Evolutionary conservation across 176 grass and related monocot genomes (phyloP).

Genomic region (Poa pratensis): DNA sequence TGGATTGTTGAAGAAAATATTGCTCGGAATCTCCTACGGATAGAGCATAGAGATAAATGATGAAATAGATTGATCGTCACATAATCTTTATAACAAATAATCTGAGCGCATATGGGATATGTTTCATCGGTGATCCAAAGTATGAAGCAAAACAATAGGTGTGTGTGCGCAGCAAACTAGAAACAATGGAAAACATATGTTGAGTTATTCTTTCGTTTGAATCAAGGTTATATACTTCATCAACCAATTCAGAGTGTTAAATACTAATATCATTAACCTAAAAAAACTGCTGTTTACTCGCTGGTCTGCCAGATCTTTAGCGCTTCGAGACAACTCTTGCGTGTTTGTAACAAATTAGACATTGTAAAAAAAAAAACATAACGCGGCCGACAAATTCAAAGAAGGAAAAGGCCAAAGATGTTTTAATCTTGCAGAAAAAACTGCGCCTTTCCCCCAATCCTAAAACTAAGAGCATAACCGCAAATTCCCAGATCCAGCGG

Average conservation of each 20-base stretch:
- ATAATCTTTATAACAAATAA: too few species aligned
- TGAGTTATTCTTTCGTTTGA: not conserved
- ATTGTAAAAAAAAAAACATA: not conserved
- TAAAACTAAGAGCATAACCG: not conserved
- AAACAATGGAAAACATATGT: not conserved
- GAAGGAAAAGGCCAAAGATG: not conserved
- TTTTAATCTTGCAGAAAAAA: slow-evolving; percentile 6
- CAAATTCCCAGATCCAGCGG: not conserved
- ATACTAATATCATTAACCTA: too few species aligned
- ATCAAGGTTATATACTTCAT: not conserved
- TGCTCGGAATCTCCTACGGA: too few species aligned
- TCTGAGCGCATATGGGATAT: not conserved
- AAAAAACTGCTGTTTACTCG: too few species aligned
- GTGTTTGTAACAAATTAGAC: not conserved
- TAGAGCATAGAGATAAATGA: not conserved
- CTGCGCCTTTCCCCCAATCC: not conserved
- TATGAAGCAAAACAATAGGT: too few species aligned
- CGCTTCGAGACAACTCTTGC: not conserved
- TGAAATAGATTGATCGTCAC: not conserved
- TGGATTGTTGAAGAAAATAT: not conserved
- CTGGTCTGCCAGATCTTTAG: not conserved
- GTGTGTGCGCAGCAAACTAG: too few species aligned
- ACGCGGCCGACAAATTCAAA: not conserved
- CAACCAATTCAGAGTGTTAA: not conserved
- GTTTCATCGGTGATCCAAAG: too few species aligned